Base-by-base conservation (phyloP, 1,139 yeast species). In the Casaregolazyma lundiana region DNA sequence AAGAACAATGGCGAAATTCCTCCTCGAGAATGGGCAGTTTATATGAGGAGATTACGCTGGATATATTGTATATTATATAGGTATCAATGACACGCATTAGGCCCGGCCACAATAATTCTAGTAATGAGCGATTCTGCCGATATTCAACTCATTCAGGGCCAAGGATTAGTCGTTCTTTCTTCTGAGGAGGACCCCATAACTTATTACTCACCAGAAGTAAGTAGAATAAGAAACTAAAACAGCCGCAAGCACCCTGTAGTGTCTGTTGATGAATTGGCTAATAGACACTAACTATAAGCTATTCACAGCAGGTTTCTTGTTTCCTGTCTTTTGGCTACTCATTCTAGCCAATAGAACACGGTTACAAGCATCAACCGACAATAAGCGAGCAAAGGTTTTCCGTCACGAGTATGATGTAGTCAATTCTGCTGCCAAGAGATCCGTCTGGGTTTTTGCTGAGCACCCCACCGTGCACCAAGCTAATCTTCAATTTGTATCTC, bases 241-340 rank as follows among this genome's bases (percentile, higher is more conserved):
- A n/a, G n/a, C n/a, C n/a, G n/a, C n/a, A n/a, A n/a, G n/a, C n/a
- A n/a, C n/a, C n/a, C n/a, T n/a, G n/a, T n/a, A n/a, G n/a, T n/a
- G n/a, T n/a, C n/a, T n/a, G n/a, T n/a, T n/a, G n/a, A n/a, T n/a
- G n/a, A n/a, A n/a, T n/a, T n/a, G n/a, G n/a, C n/a, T n/a, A n/a
- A n/a, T n/a, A n/a, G n/a, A n/a, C n/a, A n/a, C n/a, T n/a, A n/a
- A n/a, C n/a, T 24, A 9, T n/a, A 29, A 43, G 46, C 42, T 43
- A 2, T 43, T 37, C 18, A 11, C 18, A 16, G 30, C 24, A 4
- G 46, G 46, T 1, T 32, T 44, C 8, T 15, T 44, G 6, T 30
- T 26, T 11, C 46, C 46, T 17, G 9, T 38, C 13, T 16, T 21
- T 17, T 44, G 46, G 46, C 30, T 44, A 9, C 26, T 38, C 13